These are phyloP conservation scores for Pistacia vera DNA, from an alignment of 345 rosid species.

Conservation along the genomic window DNA sequence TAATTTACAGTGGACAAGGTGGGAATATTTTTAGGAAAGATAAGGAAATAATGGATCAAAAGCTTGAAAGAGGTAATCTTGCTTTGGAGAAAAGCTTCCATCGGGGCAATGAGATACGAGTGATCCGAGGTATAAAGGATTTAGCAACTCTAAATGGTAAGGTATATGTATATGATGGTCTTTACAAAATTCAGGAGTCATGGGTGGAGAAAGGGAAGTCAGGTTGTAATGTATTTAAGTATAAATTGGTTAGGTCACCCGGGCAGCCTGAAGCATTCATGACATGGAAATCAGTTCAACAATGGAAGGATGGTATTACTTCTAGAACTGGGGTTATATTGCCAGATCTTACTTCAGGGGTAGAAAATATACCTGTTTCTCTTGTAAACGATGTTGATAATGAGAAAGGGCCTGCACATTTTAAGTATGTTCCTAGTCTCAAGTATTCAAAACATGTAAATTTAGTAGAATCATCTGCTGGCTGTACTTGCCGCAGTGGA, in stretches of 20 bases:
- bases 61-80: slow-evolving; percentile 91
- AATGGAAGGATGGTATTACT: slow-evolving; percentile 52
- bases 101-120: slow-evolving; percentile 60
- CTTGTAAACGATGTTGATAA: slow-evolving; percentile 83
- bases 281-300: slow-evolving; percentile 56
- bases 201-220: slow-evolving; percentile 77
- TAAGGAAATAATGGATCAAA: slow-evolving; percentile 70
- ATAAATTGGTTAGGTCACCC: slow-evolving; percentile 61
- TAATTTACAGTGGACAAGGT: slow-evolving; percentile 86
- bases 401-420: slow-evolving; percentile 76
- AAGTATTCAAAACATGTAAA: slow-evolving; percentile 49
- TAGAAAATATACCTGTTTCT: slow-evolving; percentile 65
- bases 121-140: slow-evolving; percentile 68
- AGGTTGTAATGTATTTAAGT: slow-evolving; percentile 73
- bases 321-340: slow-evolving; percentile 62
- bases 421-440: slow-evolving; percentile 54
- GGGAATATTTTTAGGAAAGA: slow-evolving; percentile 57
- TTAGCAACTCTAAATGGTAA: slow-evolving; percentile 26
- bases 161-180: slow-evolving; percentile 76
- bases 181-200: slow-evolving; percentile 59
- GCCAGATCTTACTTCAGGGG: slow-evolving; percentile 81
- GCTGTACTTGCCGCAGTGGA: slow-evolving; percentile 54
- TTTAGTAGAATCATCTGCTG: slow-evolving; percentile 38
- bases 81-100: slow-evolving; percentile 88
- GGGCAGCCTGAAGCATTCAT: slow-evolving; percentile 66